Base-by-base conservation (phyloP, 2,329 filamentous ascomycete species). In the Cladobotryum protrusum region DNA sequence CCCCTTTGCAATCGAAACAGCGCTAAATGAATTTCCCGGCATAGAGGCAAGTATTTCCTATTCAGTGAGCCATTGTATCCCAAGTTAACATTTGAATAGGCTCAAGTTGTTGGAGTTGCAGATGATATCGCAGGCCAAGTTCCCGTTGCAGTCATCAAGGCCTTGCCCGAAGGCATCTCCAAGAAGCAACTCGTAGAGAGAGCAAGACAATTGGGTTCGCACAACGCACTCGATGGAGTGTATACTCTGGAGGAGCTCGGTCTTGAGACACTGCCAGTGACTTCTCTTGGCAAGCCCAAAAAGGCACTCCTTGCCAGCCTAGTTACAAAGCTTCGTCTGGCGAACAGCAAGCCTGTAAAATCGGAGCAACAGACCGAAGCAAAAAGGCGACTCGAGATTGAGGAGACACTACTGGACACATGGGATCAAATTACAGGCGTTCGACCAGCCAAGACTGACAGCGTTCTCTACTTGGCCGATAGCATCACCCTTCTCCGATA, bases 61-160 rank as follows among this genome's bases (percentile, higher is more conserved):
- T 11, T 12, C 5, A 19, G 14, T 14, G 15, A 44, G 18, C 8
- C n/a, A 11, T n/a, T 29, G 19, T 4, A 34, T 1, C 1, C 6
- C 2, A 24, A 17, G 42, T 24, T 55, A 57, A 52, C 12, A 3
- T 9, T 7, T 1, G 14, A 63, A 1, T 50, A 69, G 57, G 65
- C 59, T 1, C 67, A 73, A 48, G 69, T 77, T 2, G 63, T 77
- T 12, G 73, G 72, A 8, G 59, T 71, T 1, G 62, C 66, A 2
- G 72, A 77, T 54, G 63, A 69, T 12, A 57, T 73, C 48, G 72
- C 74, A 20, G 73, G 74, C 4, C 73, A 77, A 53, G 65, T 77
- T 3, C 70, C 72, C 0, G 67, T 76, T 13, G 74, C 74, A 2
- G 59, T 77, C 12, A 67, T 74, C 20, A 58, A 62, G 32, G 52